Evolutionary conservation across 2,329 filamentous ascomycete genomes (phyloP).

Genomic region (Mycosphaerella arachidis): DNA sequence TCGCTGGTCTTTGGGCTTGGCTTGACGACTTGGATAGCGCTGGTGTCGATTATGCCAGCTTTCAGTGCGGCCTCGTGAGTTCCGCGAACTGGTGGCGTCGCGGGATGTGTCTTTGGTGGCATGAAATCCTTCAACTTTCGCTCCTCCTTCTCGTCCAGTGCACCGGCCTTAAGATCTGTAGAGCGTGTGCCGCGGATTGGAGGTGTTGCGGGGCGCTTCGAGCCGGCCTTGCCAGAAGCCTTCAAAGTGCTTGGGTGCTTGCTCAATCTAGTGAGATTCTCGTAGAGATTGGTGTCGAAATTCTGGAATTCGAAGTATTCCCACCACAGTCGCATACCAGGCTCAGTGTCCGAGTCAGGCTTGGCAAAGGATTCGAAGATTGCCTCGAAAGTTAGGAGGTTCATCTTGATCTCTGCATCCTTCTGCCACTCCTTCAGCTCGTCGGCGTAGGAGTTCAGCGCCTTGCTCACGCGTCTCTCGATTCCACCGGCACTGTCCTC

Average conservation of each 20-base stretch:
- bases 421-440: conserved; percentile 40
- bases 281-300: conserved; percentile 41
- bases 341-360: conserved; percentile 35
- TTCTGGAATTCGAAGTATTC: conserved; percentile 45
- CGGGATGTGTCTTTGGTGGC: background rate
- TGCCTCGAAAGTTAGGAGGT: conserved; percentile 34
- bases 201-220: background rate
- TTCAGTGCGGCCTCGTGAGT: background rate
- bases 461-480: conserved; percentile 28
- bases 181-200: background rate
- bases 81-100: background rate
- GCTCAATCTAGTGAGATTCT: conserved; percentile 33
- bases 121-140: background rate
- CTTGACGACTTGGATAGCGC: background rate
- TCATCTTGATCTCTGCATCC: conserved; percentile 34
- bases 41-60: background rate
- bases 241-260: background rate
- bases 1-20: background rate
- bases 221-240: background rate
- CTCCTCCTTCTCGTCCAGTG: background rate
- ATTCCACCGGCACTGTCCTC: conserved; percentile 1
- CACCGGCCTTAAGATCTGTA: background rate
- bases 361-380: conserved; percentile 40
- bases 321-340: conserved; percentile 44
- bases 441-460: conserved; percentile 34